Conservation (phyloP, 2,329 filamentous ascomycete genomes). For the Moelleriella libera region DNA sequence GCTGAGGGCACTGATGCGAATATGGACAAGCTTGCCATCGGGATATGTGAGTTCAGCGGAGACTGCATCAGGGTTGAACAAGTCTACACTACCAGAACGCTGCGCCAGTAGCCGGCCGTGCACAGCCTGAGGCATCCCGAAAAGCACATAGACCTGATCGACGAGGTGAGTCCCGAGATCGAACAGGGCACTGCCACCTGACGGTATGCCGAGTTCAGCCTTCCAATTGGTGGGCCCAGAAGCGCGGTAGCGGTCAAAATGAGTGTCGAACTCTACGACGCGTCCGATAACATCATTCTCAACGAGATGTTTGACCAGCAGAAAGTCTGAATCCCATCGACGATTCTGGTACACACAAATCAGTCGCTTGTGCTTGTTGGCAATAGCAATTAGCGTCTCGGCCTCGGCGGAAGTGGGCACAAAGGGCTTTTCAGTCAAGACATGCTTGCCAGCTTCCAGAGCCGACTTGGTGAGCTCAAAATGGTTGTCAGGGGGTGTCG, state of each 20-base stretch:
- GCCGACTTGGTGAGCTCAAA: slow-evolving; percentile 49
- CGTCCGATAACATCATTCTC: slow-evolving; percentile 47
- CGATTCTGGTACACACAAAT: slow-evolving; percentile 66
- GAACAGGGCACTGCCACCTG: slow-evolving; percentile 55
- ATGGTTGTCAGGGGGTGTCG: slow-evolving; percentile 60
- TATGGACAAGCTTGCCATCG: slow-evolving; percentile 49
- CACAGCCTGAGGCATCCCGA: slow-evolving; percentile 53
- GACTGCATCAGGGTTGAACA: slow-evolving; percentile 41
- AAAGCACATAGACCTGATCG: slow-evolving; percentile 58
- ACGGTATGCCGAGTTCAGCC: slow-evolving; percentile 37
- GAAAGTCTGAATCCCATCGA: slow-evolving; percentile 64
- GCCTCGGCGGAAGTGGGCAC: slow-evolving; percentile 59
- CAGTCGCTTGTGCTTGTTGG: slow-evolving; percentile 33
- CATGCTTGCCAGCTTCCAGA: slow-evolving; percentile 59
- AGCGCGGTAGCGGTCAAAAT: slow-evolving; percentile 64
- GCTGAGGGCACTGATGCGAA: slow-evolving; percentile 55
- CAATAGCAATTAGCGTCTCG: slow-evolving; percentile 42
- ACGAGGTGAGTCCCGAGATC: slow-evolving; percentile 66
- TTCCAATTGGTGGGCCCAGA: slow-evolving; percentile 53
- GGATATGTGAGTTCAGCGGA: slow-evolving; percentile 54
- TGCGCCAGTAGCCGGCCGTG: slow-evolving; percentile 57
- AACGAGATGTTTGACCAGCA: slow-evolving; percentile 52
- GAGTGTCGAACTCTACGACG: slow-evolving; percentile 64
- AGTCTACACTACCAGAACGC: slow-evolving; percentile 30
- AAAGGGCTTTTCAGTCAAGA: slow-evolving; percentile 74